A percentile compares a stretch with the other conserved stretches of the same genome.
Evolutionary conservation across 139 green algal species (phyloP).

Genomic region (Chlorella sp.): DNA sequence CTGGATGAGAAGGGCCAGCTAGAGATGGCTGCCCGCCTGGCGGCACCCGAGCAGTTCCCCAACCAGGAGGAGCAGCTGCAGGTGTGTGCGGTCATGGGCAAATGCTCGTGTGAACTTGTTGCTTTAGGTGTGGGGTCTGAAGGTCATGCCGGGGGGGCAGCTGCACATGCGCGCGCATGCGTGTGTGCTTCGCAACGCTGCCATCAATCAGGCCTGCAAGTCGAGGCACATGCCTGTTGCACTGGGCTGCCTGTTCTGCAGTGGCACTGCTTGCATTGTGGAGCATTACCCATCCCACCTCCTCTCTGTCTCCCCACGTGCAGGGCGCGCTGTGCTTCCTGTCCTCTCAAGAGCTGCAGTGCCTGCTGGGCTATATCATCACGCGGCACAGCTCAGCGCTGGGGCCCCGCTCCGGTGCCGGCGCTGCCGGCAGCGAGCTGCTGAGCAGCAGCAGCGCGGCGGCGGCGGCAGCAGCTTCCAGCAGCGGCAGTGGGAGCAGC

Average conservation of each 20-base stretch:
- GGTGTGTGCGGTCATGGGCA: background rate
- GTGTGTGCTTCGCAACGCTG: too few species aligned
- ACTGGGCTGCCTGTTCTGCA: too few species aligned
- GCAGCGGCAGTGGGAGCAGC: constrained; percentile 1
- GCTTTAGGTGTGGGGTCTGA: too few species aligned
- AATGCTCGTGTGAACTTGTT: too few species aligned
- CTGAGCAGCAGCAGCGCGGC: constrained; percentile 25
- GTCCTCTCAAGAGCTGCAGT: constrained; percentile 16
- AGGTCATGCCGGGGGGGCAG: too few species aligned
- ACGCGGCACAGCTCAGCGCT: constrained; percentile 17
- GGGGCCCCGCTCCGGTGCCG: background rate
- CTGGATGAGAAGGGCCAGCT: background rate
- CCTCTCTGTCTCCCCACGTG: too few species aligned
- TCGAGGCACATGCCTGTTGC: too few species aligned
- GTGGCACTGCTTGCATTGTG: too few species aligned
- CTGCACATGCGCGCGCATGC: too few species aligned
- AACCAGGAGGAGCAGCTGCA: constrained; percentile 2
- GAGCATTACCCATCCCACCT: too few species aligned
- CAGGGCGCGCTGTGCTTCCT: constrained; percentile 3
- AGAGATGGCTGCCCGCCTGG: constrained; percentile 1
- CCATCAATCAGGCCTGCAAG: too few species aligned
- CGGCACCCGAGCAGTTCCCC: background rate
- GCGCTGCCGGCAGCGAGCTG: constrained; percentile 11
- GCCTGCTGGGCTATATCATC: constrained; percentile 21
- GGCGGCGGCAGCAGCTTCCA: background rate